Conservation (phyloP, 1,284 basidiomycete genomes). For the Rhizopogon parksii region DNA sequence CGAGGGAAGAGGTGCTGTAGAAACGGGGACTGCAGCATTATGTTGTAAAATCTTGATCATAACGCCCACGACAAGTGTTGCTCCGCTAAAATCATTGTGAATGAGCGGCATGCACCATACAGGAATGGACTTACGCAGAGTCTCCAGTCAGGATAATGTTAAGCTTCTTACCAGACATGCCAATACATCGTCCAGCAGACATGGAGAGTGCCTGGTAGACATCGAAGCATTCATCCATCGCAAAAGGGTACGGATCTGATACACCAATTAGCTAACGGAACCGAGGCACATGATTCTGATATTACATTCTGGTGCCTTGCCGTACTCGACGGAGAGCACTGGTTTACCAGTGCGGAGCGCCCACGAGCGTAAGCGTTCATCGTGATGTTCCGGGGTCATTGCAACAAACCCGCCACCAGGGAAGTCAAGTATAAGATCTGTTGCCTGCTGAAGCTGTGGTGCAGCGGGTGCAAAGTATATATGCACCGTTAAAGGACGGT, state of each 20-base stretch:
- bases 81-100: constrained; percentile 53
- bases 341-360: constrained; percentile 74
- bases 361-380: constrained; percentile 89
- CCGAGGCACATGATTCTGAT: constrained; percentile 7
- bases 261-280: neutral
- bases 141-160: constrained; percentile 80
- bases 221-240: constrained; percentile 93
- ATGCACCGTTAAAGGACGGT: constrained; percentile 76
- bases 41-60: constrained; percentile 80
- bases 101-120: constrained; percentile 10
- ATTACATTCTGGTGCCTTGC: constrained; percentile 93
- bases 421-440: constrained; percentile 84
- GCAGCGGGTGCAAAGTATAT: constrained; percentile 79
- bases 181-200: constrained; percentile 74
- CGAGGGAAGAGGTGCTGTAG: constrained; percentile 34
- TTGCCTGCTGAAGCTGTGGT: constrained; percentile 58
- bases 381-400: constrained; percentile 93
- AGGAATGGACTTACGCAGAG: constrained; percentile 69
- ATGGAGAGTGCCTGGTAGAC: constrained; percentile 78
- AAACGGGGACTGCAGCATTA: constrained; percentile 33
- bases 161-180: constrained; percentile 75
- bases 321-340: constrained; percentile 86
- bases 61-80: constrained; percentile 76
- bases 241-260: constrained; percentile 89
- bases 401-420: constrained; percentile 96